Evolutionary conservation across 2,329 filamentous ascomycete genomes (phyloP), one percentile per base, ranked within the genome.

Genomic region (Monosporascus sp.): DNA sequence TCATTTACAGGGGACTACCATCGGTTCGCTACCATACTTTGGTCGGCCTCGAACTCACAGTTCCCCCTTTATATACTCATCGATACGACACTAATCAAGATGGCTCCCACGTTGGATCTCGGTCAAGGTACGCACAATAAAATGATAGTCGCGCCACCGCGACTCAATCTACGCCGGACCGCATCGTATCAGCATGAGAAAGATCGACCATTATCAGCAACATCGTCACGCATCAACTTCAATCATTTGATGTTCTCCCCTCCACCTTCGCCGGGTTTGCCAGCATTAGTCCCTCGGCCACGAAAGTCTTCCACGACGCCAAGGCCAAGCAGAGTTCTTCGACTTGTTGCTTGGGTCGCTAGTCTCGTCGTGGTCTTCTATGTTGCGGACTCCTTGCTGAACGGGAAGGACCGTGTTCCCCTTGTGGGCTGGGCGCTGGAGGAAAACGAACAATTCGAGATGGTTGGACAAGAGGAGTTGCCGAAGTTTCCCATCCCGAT

Each of bases 401-500:
- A 66, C 22, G 65, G 66, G 16, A 61, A 66, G 40, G 63, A 60
- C 36, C 59, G 58, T 24, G 60, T 70, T 49, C 67, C 60, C 40
- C 64, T 66, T 19, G 66, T 76, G 45, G 67, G 66, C 49, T 78
- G 75, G 71, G 65, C 70, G 17, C 66, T 71, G 3, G 61, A 70
- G 11, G 65, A 68, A 17, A 70, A 69, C 19, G 74, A 80, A 47
- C 73, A 82, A 49, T 86, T 84, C 66, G 85, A 90, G 62, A 84
- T 90, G 77, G 80, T 88, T 7, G 82, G 79, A 38, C 83, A 83
- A 56, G 80, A 84, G 56, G 75, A 76, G 43, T 69, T 91, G n/a
- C 88, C 89, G 0, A 79, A 86, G 27, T 84, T 88, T 57, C 86
- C 90, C 0, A 87, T 86, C 0, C 87, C 89, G 0, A 78, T 94